A percentile compares a stretch with the other conserved stretches of the same genome.
Conservation (phyloP, 495 filamentous ascomycete species). For the Platismatia glauca region DNA sequence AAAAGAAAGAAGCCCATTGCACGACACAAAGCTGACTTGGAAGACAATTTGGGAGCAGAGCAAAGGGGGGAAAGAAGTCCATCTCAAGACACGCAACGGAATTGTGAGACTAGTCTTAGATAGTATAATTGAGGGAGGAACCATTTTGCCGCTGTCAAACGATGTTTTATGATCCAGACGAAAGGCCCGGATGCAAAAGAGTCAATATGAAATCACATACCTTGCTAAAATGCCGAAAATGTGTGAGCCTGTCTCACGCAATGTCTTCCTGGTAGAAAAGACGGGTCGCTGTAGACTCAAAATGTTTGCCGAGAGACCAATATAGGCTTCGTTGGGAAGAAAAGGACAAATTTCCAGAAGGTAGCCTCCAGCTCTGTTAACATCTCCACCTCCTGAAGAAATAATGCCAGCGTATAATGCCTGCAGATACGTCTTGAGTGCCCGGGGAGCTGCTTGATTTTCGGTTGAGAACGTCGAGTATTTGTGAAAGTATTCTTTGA, state of each 20-base stretch:
- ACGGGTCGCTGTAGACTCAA: constrained; percentile 48
- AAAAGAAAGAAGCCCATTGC: background rate
- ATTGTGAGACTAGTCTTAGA: background rate
- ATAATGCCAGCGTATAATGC: constrained; percentile 53
- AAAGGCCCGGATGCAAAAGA: background rate
- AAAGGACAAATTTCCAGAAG: constrained; percentile 63
- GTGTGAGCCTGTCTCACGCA: constrained; percentile 54
- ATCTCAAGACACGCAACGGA: background rate
- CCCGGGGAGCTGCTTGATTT: constrained; percentile 1
- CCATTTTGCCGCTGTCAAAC: background rate
- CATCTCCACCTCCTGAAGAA: constrained; percentile 36
- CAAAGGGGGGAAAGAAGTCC: background rate
- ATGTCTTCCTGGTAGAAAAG: constrained; percentile 57
- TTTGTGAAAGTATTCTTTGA: constrained; percentile 44
- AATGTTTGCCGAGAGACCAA: constrained; percentile 38
- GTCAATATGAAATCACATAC: background rate
- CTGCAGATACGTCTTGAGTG: constrained; percentile 37
- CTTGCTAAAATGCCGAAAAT: constrained; percentile 73
- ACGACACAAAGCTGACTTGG: background rate
- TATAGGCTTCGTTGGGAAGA: constrained; percentile 44
- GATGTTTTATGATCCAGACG: background rate
- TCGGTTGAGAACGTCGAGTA: constrained; percentile 25
- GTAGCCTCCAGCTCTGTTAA: constrained; percentile 47
- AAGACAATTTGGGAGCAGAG: background rate
- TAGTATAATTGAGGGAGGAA: background rate